Percentiles rank a stretch among this genome's conserved stretches.
Conservation (phyloP, 192 early-diverging fungal genomes). For the Podila epicladia region DNA sequence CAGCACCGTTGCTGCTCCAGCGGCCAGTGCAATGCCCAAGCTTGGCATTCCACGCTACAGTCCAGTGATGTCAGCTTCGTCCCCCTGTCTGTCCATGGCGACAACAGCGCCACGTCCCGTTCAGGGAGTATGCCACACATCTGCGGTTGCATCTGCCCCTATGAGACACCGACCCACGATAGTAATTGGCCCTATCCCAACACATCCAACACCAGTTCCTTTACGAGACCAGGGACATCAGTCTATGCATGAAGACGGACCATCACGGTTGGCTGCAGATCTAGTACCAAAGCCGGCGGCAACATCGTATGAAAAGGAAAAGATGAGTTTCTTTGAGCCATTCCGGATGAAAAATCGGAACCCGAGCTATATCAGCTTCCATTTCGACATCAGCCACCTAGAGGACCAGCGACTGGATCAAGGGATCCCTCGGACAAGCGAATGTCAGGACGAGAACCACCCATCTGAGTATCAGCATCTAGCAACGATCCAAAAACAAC, state of each 20-base stretch:
- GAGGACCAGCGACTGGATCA: background rate
- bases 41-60: background rate
- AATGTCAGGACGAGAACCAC: background rate
- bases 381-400: slow-evolving; percentile 12
- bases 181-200: too few species aligned
- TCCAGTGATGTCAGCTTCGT: background rate
- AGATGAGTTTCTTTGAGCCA: background rate
- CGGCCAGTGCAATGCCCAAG: background rate
- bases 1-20: background rate
- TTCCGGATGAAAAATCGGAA: background rate
- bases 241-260: background rate
- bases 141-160: too few species aligned
- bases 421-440: background rate
- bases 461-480: background rate
- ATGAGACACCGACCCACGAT: too few species aligned
- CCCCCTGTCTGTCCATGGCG: background rate
- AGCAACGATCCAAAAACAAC: background rate
- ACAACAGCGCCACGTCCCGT: background rate
- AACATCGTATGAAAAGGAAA: background rate
- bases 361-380: slow-evolving; percentile 12
- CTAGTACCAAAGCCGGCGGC: background rate
- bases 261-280: background rate
- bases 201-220: too few species aligned
- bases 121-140: too few species aligned
- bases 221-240: too few species aligned